phyloP scores from a whole-genome alignment of 164 flowering plant species.

The Paratinospora sagittata region DNA sequence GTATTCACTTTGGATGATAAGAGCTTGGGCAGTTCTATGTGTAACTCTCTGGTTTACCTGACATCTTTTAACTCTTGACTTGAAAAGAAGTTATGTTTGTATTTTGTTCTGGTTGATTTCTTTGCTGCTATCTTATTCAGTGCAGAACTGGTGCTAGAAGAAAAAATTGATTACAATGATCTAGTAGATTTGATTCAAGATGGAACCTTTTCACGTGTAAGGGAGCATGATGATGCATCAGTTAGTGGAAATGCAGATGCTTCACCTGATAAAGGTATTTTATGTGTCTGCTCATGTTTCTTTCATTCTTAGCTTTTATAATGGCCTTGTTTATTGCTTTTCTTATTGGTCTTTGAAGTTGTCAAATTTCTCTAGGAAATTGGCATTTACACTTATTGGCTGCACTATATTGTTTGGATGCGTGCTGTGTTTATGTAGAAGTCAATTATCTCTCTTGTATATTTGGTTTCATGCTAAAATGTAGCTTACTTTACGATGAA shows the following conservation, averaged over 20 bases:
- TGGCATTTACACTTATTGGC: background rate
- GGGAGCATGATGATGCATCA: constrained; percentile 12
- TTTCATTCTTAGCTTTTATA: background rate
- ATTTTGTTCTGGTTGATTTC: background rate
- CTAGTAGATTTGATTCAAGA: constrained; percentile 47
- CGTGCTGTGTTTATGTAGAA: background rate
- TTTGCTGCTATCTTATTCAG: constrained; percentile 32
- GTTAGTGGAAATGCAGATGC: constrained; percentile 12
- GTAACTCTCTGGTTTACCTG: too few species aligned
- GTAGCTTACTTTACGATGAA: constrained; percentile 6
- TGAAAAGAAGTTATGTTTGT: background rate
- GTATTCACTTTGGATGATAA: too few species aligned
- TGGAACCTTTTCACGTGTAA: constrained; percentile 16
- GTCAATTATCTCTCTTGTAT: background rate
- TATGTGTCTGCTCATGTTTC: background rate
- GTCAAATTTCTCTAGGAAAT: background rate
- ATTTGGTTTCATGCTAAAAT: background rate
- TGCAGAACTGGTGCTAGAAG: constrained; percentile 71
- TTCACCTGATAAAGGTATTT: constrained; percentile 28
- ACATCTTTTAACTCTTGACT: background rate
- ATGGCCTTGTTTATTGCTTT: background rate
- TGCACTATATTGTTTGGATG: background rate
- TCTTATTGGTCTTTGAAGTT: background rate
- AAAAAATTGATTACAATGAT: constrained; percentile 89
- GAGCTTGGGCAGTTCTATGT: too few species aligned